These are phyloP conservation scores for Trypanosoma rangeli DNA, from an alignment of 208 protist genomes.

Conservation along the genomic window DNA sequence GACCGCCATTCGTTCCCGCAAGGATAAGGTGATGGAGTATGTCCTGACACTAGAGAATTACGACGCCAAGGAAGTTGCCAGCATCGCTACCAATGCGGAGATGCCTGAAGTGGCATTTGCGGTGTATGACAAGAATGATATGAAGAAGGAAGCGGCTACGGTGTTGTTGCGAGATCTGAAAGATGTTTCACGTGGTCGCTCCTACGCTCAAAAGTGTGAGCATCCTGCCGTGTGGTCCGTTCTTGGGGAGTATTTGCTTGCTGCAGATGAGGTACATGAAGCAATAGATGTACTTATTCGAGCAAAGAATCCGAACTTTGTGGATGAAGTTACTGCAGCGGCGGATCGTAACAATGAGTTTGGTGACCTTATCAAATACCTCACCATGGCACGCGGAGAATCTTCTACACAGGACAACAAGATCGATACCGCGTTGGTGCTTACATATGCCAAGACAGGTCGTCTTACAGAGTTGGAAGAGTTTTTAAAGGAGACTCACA, in stretches of 20 bases:
- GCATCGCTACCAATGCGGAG: constrained; percentile 90
- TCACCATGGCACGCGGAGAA: constrained; percentile 97
- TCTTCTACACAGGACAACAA: constrained; percentile 80
- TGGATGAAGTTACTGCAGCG: constrained; percentile 91
- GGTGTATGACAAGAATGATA: constrained; percentile 98
- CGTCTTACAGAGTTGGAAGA: constrained; percentile 98
- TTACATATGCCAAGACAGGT: constrained; percentile 96
- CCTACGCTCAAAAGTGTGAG: constrained; percentile 96
- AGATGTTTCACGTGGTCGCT: constrained; percentile 92
- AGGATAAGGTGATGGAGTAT: constrained; percentile 98
- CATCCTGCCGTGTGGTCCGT: constrained; percentile 94
- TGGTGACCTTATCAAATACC: constrained; percentile 97
- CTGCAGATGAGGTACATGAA: constrained; percentile 88
- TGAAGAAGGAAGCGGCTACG: constrained; percentile 95
- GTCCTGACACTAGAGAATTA: constrained; percentile 99
- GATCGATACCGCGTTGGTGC: constrained; percentile 99
- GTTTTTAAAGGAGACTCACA: constrained; percentile 98
- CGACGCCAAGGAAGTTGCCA: constrained; percentile 98
- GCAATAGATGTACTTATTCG: constrained; percentile 98
- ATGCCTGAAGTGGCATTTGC: constrained; percentile 99
- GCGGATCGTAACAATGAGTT: constrained; percentile 93
- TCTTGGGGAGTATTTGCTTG: constrained; percentile 95
- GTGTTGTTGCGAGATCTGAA: constrained; percentile 98
- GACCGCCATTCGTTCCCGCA: constrained; percentile 97
- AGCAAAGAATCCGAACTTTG: constrained; percentile 95